These are phyloP conservation scores for Sabuloglossum arenarium DNA, from an alignment of 495 filamentous ascomycete genomes.

Conservation along the genomic window DNA sequence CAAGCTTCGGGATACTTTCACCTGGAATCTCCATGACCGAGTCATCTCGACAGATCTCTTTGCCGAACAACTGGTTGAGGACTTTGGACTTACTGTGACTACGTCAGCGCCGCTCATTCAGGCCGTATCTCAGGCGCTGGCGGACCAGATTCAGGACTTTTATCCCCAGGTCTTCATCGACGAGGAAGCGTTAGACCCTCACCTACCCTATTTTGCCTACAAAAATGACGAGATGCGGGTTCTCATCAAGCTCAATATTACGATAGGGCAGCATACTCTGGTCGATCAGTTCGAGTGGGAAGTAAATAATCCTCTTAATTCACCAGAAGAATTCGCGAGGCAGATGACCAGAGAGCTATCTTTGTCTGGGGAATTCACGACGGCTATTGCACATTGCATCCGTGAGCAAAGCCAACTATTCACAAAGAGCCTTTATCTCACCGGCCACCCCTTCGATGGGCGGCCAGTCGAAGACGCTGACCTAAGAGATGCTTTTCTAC, in stretches of 20 bases:
- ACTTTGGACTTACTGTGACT: conserved; percentile 59
- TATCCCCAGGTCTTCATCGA: conserved; percentile 77
- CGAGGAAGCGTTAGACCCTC: conserved; percentile 77
- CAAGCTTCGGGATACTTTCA: conserved; percentile 92
- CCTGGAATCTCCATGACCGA: conserved; percentile 91
- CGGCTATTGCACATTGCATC: conserved; percentile 91
- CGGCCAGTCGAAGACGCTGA: conserved; percentile 83
- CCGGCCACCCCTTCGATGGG: conserved; percentile 87
- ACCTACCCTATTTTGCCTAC: conserved; percentile 78
- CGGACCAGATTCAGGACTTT: conserved; percentile 81
- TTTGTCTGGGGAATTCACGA: conserved; percentile 87
- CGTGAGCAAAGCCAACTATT: conserved; percentile 90
- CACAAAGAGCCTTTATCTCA: conserved; percentile 77
- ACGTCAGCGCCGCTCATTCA: conserved; percentile 42
- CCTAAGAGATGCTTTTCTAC: conserved; percentile 63
- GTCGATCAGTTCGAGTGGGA: conserved; percentile 99
- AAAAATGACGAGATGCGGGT: conserved; percentile 99
- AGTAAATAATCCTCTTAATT: conserved; percentile 84
- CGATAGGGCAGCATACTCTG: conserved; percentile 83
- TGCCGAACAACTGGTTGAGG: conserved; percentile 75
- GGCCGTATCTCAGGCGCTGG: conserved; percentile 57
- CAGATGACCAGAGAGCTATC: conserved; percentile 82
- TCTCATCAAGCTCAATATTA: conserved; percentile 87
- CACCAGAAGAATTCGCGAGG: conserved; percentile 78
- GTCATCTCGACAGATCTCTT: conserved; percentile 60